Conservation (phyloP, 805 yeast species). For the Cyberlindnera maritima region DNA sequence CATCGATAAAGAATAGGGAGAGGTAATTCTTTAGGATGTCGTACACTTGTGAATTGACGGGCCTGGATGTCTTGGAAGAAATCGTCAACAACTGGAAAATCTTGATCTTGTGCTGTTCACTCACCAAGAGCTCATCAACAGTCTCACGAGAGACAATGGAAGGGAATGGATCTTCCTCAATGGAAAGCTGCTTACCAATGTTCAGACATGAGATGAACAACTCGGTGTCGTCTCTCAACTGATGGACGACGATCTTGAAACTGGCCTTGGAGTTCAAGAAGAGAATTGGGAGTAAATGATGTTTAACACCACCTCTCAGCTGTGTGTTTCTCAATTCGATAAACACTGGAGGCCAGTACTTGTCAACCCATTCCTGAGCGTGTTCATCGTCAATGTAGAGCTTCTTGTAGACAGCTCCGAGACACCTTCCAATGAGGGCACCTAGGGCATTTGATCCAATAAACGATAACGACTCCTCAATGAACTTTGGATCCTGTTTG, state of each 20-base stretch:
- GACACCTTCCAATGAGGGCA: constrained; percentile 59
- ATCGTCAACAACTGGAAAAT: constrained; percentile 60
- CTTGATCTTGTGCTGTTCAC: constrained; percentile 44
- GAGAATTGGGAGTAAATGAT: constrained; percentile 61
- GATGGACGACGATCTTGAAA: constrained; percentile 37
- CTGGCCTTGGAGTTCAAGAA: constrained; percentile 50
- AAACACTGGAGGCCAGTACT: constrained; percentile 24
- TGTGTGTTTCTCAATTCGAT: constrained; percentile 11
- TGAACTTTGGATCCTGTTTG: constrained; percentile 42
- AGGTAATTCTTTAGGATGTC: constrained; percentile 42
- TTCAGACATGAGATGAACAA: constrained; percentile 53
- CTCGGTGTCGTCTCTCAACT: constrained; percentile 31
- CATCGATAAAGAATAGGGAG: constrained; percentile 57
- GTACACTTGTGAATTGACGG: constrained; percentile 46
- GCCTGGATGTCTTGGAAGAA: constrained; percentile 59
- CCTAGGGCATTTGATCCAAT: constrained; percentile 63
- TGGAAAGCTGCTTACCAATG: constrained; percentile 60
- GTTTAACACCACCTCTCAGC: constrained; percentile 43
- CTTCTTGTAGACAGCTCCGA: constrained; percentile 39
- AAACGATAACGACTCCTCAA: constrained; percentile 42
- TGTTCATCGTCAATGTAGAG: constrained; percentile 31
- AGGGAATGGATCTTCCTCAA: constrained; percentile 50
- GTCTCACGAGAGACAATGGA: constrained; percentile 33
- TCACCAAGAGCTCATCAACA: constrained; percentile 42
- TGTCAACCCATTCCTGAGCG: constrained; percentile 22